Base-by-base conservation (phyloP, 176 grass and related monocot species). In the Eragrostis curvula region DNA sequence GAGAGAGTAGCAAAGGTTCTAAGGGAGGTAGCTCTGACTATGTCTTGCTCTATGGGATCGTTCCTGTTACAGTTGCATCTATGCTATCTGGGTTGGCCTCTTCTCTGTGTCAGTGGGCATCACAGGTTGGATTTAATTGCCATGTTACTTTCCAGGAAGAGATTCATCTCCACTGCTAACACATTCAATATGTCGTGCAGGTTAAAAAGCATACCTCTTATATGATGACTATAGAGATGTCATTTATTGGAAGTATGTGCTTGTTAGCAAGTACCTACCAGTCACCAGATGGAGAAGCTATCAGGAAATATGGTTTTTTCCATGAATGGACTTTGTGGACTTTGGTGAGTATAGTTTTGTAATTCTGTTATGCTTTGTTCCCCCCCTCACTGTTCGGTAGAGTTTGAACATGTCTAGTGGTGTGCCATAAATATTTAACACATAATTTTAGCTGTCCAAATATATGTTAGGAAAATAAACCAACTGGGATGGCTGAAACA, bases 171-270 rank as follows among this genome's bases (percentile, higher is more conserved):
- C 43, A 44, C 9, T 60, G 27, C 49, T 88, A 77, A 85, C 64
- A 84, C 36, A 47, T 86, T 79, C 69, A 83, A 73, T 46, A 77
- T 68, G 70, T 68, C 56, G 58, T 70, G n/a, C 84, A 98, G 96
- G 96, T 98, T 78, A 95, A 95, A 86, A 98, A 93, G n/a, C 92
- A 95, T 86, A 95, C 96, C 9, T 98, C 96, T 11, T 98, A 98
- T 44, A 71, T 98, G 78, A 98, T 98, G 92, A 98, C 96, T n/a
- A 84, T 98, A 10, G 96, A 98, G 82, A 98, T 98, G 96, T 98
- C 96, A 63, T 83, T 98, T 82, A 91, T 98, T 62, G 96, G 96
- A 62, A 95, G 92, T 74, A 81, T 93, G 58, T 98, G 88, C 79
- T 77, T 98, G 87, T 86, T 95, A 68, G 86, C 82, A 82, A 98